Conservation (phyloP, 768 basidiomycete species). For the Agrocybe pediades region DNA sequence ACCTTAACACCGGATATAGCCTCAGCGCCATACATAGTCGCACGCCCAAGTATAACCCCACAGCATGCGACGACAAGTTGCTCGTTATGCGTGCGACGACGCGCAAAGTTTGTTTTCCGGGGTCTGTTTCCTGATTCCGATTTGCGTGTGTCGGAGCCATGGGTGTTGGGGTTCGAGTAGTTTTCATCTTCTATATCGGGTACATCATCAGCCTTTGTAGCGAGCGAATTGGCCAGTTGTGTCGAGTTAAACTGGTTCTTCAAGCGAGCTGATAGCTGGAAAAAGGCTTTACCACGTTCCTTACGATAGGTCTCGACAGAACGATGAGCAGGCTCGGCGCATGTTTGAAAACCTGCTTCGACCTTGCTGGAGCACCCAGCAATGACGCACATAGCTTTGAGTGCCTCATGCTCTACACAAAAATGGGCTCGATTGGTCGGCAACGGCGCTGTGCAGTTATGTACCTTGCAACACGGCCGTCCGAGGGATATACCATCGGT, state of each 20-base stretch:
- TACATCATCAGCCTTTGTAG: not conserved
- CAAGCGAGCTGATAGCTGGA: constrained; percentile 3
- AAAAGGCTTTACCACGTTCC: constrained; percentile 8
- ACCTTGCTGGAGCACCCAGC: not conserved
- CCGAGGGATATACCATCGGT: constrained; percentile 11
- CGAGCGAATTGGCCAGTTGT: constrained; percentile 1
- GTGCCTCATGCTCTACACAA: constrained; percentile 1
- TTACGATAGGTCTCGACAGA: constrained; percentile 1
- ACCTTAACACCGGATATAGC: constrained; percentile 16
- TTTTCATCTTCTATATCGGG: constrained; percentile 1
- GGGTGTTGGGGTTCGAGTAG: not conserved
- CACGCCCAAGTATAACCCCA: constrained; percentile 17
- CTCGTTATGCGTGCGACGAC: constrained; percentile 22
- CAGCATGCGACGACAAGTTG: constrained; percentile 18
- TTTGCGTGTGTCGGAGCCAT: constrained; percentile 1
- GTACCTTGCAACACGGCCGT: constrained; percentile 13
- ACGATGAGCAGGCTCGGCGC: not conserved
- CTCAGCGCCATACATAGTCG: constrained; percentile 22
- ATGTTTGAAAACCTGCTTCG: not conserved
- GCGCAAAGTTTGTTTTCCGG: constrained; percentile 11
- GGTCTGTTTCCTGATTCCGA: constrained; percentile 10
- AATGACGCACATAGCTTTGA: constrained; percentile 5
- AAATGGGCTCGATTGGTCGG: constrained; percentile 10
- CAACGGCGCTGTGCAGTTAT: constrained; percentile 11
- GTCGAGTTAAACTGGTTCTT: not conserved